Base-by-base conservation (phyloP, 1,284 basidiomycete species). In the Golubevia sp. region DNA sequence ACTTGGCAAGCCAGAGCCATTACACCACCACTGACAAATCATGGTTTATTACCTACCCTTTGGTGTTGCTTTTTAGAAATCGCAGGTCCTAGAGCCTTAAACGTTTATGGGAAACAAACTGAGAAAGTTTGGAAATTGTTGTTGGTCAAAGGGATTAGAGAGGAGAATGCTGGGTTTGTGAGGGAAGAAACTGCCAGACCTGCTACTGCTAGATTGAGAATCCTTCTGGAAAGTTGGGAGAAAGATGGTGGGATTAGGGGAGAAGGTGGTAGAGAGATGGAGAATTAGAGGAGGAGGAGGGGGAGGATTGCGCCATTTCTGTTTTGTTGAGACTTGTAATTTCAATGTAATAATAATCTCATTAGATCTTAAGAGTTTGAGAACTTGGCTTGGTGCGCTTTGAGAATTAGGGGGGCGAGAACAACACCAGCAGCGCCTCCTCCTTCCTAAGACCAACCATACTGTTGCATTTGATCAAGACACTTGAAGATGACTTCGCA, bases 31-130 rank as follows among this genome's bases (percentile, higher is more conserved):
- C 63, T 80, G 23, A 26, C 72, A 8, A 66, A 70, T 18, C 77
- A 82, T 30, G 64, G 73, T 1, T 61, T 83, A 44, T 61, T 69
- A 3, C 73, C 79, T 0, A 63, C 76, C 0, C 63, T 82, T n/a
- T 79, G 73, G 71, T 71, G 73, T 21, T 74, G 71, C 3, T 68
- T 73, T 15, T 52, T 82, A 49, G 80, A 83, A 30, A 71, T 82
- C 2, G 80, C 75, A 0, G 79, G 79, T 0, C 53, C 48, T 0
- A 55, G 62, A 2, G 57, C 67, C 3, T 57, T 74, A 23, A 55
- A 44, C 21, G 24, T 73, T 21, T 83, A 79, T 49, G 73, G 73
- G 1, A 64, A 61, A 34, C 80, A 83, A 62, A 70, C 66, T 49
- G 59, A 53, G 27, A 83, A 83, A 54, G 27, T 80, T 7, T 73